Evolutionary conservation across 202 grass and related monocot genomes (phyloP).

Genomic region (Digitaria exilis): DNA sequence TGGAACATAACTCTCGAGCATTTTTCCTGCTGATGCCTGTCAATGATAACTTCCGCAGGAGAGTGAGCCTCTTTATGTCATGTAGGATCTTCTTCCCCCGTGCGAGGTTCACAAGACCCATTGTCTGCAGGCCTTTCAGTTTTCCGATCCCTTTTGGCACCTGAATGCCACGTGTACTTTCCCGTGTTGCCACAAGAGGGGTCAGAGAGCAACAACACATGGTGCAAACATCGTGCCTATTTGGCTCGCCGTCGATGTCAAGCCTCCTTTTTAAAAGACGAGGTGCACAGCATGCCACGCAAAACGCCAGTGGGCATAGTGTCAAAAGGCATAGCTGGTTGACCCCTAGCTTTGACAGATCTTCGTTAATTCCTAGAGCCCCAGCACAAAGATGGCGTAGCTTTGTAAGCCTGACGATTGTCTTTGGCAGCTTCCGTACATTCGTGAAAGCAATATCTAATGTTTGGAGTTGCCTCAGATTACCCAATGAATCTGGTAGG

Average conservation of each 20-base stretch:
- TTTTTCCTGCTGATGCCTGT: no score
- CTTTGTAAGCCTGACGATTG: constrained; percentile 32
- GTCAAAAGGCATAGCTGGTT: background rate
- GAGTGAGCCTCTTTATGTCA: no score
- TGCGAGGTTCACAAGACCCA: no score
- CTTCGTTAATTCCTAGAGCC: background rate
- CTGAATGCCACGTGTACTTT: background rate
- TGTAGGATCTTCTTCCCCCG: no score
- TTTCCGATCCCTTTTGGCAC: no score
- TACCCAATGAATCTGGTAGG: background rate
- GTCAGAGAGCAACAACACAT: no score
- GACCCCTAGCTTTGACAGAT: background rate
- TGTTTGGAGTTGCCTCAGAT: background rate
- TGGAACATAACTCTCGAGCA: no score
- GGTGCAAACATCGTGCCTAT: constrained; percentile 1
- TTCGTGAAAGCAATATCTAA: constrained; percentile 23
- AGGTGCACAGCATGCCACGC: background rate
- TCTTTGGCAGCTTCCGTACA: constrained; percentile 25
- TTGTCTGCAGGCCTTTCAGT: no score
- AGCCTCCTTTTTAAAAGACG: background rate
- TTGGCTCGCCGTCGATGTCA: background rate
- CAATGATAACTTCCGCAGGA: no score
- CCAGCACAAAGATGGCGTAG: constrained; percentile 27
- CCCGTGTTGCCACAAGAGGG: background rate
- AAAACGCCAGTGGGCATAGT: background rate